A percentile compares a stretch with the other conserved stretches of the same genome.
These are phyloP conservation scores for Populus trichocarpa DNA, from an alignment of 441 rosid species.

Conservation along the genomic window DNA sequence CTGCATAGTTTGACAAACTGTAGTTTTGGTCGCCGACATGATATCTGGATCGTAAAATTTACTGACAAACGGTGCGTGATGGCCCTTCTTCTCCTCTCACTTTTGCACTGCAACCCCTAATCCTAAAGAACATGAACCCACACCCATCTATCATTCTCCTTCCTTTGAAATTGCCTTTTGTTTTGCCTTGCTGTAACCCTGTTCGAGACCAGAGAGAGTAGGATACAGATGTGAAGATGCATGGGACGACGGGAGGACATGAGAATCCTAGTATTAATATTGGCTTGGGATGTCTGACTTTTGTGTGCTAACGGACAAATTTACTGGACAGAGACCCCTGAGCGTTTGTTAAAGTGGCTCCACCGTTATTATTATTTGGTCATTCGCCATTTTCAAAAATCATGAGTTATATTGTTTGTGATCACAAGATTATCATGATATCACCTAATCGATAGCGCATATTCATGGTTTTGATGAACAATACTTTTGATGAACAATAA, in stretches of 20 bases:
- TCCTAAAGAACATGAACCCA: background rate
- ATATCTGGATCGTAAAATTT: slow-evolving; percentile 22
- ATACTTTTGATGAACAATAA: too few relatives aligned
- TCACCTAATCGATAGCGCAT: too few relatives aligned
- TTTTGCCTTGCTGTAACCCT: background rate
- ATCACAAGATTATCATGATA: too few relatives aligned
- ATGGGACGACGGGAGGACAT: background rate
- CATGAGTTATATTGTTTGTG: too few relatives aligned
- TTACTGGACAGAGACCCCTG: background rate
- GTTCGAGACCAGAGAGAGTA: background rate
- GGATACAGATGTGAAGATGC: background rate
- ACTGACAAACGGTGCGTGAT: slow-evolving; percentile 20
- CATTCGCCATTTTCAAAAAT: background rate
- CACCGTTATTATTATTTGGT: background rate
- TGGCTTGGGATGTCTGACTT: background rate
- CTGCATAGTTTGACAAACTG: slow-evolving; percentile 24
- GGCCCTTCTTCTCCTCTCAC: background rate
- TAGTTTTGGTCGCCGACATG: slow-evolving; percentile 34
- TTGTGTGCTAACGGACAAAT: background rate
- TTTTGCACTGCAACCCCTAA: background rate
- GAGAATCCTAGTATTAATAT: background rate
- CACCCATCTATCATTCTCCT: background rate
- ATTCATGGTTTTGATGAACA: too few relatives aligned
- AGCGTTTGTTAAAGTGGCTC: background rate
- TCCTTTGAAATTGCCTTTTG: background rate